Evolutionary conservation across 805 yeast genomes (phyloP), one percentile per base, ranked within the genome.

Genomic region (Ogataea chonburiensis): DNA sequence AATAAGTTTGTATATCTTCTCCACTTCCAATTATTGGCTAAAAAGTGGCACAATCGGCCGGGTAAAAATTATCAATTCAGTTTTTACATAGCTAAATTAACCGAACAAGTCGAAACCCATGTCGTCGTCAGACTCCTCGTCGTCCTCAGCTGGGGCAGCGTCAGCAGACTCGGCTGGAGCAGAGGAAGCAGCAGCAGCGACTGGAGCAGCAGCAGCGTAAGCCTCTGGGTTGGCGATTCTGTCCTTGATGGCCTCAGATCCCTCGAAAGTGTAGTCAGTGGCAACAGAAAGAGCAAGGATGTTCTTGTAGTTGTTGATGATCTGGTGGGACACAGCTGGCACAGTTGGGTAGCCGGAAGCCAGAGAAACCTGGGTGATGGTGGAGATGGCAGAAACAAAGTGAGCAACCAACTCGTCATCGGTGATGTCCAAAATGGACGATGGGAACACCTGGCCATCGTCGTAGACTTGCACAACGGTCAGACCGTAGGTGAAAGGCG

Each of bases 191-290:
- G 94, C 86, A 66, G 84, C 83, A 62, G 96, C 96, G 68, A 74
- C 96, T 62, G 98, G 96, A 63, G 97, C 97, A 74, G 96, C 94
- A 64, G 98, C 83, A 67, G 98, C 98, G 75, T 91, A 93, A 71
- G 96, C 96, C 53, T 93, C 98, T 71, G 99, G 99, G 94, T 93
- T 91, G 71, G 96, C 98, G 64, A 93, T 78, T 78, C 98, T 86
- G 85, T 93, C 99, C 85, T 87, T 87, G 78, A 93, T 82, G 57
- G 91, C 89, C 79, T 89, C 99, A 58, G 96, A 86, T 72, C 96
- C 98, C 75, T 94, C 97, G 78, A 83, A 93, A 66, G 96, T 85
- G 86, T 89, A 93, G 71, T 93, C 96, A 66, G 98, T 81, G 66
- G 96, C 98, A 74, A 93, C 77, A 54, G 98, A 94, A 65, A 93